Percentiles rank a stretch among this genome's conserved stretches.
phyloP scores from a whole-genome alignment of 305 asterid species.

The Lippia alba region DNA sequence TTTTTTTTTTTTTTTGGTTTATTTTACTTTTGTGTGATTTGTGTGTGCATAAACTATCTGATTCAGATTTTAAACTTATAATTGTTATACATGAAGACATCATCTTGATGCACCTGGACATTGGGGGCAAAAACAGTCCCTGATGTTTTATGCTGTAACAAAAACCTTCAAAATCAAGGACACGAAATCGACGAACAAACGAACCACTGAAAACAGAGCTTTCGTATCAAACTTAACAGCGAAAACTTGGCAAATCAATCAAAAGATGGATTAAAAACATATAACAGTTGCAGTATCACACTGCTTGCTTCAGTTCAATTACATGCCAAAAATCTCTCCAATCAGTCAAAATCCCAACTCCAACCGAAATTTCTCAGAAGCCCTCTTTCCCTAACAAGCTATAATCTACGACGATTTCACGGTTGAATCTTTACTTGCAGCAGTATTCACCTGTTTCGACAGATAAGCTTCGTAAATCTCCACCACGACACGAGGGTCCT shows the following conservation, averaged over 20 bases:
- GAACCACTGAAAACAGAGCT: background rate
- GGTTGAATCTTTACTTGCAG: slow-evolving; percentile 57
- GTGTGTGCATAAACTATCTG: no score
- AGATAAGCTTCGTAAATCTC: slow-evolving; percentile 85
- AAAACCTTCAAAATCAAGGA: no score
- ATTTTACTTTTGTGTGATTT: no score
- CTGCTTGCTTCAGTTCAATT: background rate
- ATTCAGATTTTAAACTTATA: no score
- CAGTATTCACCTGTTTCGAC: slow-evolving; percentile 86
- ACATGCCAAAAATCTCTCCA: background rate
- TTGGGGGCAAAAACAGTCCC: no score
- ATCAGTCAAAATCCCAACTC: background rate
- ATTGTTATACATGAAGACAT: no score
- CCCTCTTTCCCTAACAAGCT: no score
- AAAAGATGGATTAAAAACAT: background rate
- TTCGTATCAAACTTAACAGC: background rate
- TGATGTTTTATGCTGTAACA: no score
- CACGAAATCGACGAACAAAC: no score
- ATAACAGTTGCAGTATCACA: background rate
- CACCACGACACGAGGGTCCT: slow-evolving; percentile 88
- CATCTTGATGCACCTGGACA: no score
- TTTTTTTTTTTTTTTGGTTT: no score
- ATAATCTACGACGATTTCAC: slow-evolving; percentile 35
- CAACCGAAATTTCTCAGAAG: background rate
- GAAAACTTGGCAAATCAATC: background rate